Evolutionary conservation across 2,329 filamentous ascomycete species (phyloP).

Genomic region (Neofusicoccum parvum): DNA sequence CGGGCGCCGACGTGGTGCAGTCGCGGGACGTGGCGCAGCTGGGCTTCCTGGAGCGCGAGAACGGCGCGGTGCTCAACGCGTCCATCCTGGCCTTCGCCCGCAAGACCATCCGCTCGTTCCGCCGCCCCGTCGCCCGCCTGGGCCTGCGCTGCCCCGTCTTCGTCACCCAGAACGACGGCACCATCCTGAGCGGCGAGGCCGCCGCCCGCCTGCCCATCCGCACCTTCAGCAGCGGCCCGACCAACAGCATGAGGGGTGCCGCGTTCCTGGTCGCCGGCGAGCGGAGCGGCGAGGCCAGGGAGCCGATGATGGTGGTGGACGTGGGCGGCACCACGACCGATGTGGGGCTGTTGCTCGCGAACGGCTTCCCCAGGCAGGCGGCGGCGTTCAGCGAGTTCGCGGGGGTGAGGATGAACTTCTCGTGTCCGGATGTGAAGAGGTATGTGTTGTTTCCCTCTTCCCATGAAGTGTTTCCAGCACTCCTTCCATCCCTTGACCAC

Average conservation of each 20-base stretch:
- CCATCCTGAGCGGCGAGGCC: slow-evolving; percentile 56
- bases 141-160: slow-evolving; percentile 55
- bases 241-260: slow-evolving; percentile 57
- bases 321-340: slow-evolving; percentile 69
- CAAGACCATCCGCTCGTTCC: slow-evolving; percentile 60
- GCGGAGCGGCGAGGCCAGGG: slow-evolving; percentile 24
- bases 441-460: background rate
- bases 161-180: slow-evolving; percentile 67
- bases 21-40: slow-evolving; percentile 50
- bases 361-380: slow-evolving; percentile 63
- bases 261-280: slow-evolving; percentile 56
- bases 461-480: too few relatives aligned
- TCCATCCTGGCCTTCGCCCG: slow-evolving; percentile 61
- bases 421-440: slow-evolving; percentile 48
- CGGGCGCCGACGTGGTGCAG: slow-evolving; percentile 40
- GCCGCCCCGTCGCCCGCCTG: slow-evolving; percentile 50
- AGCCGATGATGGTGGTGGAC: slow-evolving; percentile 55
- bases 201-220: slow-evolving; percentile 61
- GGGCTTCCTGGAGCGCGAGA: slow-evolving; percentile 62
- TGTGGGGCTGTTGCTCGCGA: slow-evolving; percentile 60
- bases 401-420: slow-evolving; percentile 59
- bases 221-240: slow-evolving; percentile 65
- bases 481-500: too few relatives aligned
- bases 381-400: slow-evolving; percentile 63
- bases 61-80: slow-evolving; percentile 66